A percentile compares a stretch with the other conserved stretches of the same genome.
phyloP scores from a whole-genome alignment of 805 yeast genomes.

The Wickerhamiella domercqiae region DNA sequence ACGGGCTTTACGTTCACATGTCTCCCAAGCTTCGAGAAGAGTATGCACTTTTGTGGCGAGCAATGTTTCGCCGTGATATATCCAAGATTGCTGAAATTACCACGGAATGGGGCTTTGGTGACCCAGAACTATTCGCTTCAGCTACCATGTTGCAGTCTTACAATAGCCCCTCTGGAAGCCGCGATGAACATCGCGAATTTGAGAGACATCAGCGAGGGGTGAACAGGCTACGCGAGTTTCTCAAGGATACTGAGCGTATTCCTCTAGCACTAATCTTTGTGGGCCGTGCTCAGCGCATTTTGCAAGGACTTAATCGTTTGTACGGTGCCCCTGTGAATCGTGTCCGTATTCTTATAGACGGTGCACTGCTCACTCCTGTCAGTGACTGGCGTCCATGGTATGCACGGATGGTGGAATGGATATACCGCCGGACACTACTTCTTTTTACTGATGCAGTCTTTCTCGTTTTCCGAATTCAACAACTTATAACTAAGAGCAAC shows the following conservation, averaged over 20 bases:
- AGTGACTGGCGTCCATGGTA: slow-evolving; percentile 4
- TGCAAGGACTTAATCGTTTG: slow-evolving; percentile 50
- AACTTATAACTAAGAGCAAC: slow-evolving; percentile 9
- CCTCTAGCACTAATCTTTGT: slow-evolving; percentile 53
- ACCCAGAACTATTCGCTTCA: slow-evolving; percentile 46
- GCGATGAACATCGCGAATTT: slow-evolving; percentile 27
- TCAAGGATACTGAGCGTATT: slow-evolving; percentile 47
- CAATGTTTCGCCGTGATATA: slow-evolving; percentile 38
- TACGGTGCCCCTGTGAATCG: slow-evolving; percentile 66
- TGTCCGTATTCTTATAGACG: slow-evolving; percentile 43
- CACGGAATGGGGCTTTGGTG: slow-evolving; percentile 51
- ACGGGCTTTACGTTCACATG: slow-evolving; percentile 52
- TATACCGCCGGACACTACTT: slow-evolving; percentile 9
- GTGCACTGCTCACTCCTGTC: slow-evolving; percentile 27
- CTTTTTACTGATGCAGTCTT: slow-evolving; percentile 8
- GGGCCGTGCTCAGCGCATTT: slow-evolving; percentile 57
- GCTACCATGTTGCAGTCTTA: slow-evolving; percentile 38
- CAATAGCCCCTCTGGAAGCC: no score
- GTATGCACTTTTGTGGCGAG: slow-evolving; percentile 50
- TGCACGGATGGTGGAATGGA: slow-evolving; percentile 5
- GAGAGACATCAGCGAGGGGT: slow-evolving; percentile 31
- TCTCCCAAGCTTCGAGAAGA: slow-evolving; percentile 35
- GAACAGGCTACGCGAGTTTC: slow-evolving; percentile 37
- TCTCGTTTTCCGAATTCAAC: slow-evolving; percentile 7
- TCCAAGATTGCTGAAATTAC: slow-evolving; percentile 36